Base-by-base conservation (phyloP, 129 eudicot species). In the Tanacetum coccineum region DNA sequence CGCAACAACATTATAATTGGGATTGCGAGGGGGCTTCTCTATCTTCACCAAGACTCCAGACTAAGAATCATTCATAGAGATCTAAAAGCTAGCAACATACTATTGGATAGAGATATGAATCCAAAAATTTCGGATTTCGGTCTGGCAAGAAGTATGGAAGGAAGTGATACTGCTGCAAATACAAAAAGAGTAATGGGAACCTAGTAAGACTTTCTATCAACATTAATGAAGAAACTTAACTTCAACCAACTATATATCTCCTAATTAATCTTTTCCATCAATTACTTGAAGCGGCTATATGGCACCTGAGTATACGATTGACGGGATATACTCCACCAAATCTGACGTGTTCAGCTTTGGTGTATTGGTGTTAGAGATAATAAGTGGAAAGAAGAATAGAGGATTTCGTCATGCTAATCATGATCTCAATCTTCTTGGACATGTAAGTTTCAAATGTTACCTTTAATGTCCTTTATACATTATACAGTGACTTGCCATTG, bases 51-150 rank as follows among this genome's bases (percentile, higher is more conserved):
- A 15, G 81, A 81, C n/a, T n/a, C 76, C 85, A 21, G 32, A 36
- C 64, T 73, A 2, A 21, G 53, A 13, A 58, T 74, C 17, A n/a
- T n/a, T 9, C 79, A 74, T 13, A 57, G n/a, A 74, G 79, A 74
- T 52, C 74, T 81, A 81, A n/a, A 81, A 70, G 75, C 82, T 39
- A 36, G 75, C 50, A 81, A 81, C 22, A 61, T 77, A 36, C 54
- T 81, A 47, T 60, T 81, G 25, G 86, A 81, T 65, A 26, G 13
- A 14, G 64, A 81, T 40, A 54, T 81, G 70, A 70, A 77, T n/a
- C 78, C 86, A 0, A 81, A 70, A 48, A 81, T 81, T 50, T 78
- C 86, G 36, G 82, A 78, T 62, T 77, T 81, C 70, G 86, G 86
- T 59, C 44, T 78, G 17, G 86, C 82, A 1, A 78, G 78, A 78